phyloP scores from a whole-genome alignment of 2,329 filamentous ascomycete genomes.

The Fusarium sp. region DNA sequence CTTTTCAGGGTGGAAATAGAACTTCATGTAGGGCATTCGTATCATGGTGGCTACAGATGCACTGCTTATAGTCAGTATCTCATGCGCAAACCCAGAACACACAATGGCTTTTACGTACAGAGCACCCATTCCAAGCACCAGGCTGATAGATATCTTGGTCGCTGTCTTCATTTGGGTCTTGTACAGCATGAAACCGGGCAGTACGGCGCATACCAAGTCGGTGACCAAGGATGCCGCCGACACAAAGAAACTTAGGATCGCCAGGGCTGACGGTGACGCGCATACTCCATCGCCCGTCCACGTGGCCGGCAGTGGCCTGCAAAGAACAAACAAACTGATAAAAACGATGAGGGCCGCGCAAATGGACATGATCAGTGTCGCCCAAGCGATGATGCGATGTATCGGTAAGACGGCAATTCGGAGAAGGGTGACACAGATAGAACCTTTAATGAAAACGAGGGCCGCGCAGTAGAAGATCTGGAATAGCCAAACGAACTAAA shows the following conservation, averaged over 20 bases:
- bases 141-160: slow-evolving; percentile 17
- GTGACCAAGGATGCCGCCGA: slow-evolving; percentile 14
- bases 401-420: not conserved
- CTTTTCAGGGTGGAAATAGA: not conserved
- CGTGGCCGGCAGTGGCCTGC: slow-evolving; percentile 6
- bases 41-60: slow-evolving; percentile 11
- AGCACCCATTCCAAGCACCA: slow-evolving; percentile 23
- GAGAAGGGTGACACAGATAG: not conserved
- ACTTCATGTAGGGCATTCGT: slow-evolving; percentile 6
- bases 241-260: slow-evolving; percentile 17
- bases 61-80: not conserved
- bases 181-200: slow-evolving; percentile 26
- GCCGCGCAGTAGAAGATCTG: not conserved
- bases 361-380: not conserved
- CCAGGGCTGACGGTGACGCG: not conserved
- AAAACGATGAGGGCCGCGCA: not conserved
- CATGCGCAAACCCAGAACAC: no score
- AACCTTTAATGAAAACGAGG: not conserved
- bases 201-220: slow-evolving; percentile 20
- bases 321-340: slow-evolving; percentile 15
- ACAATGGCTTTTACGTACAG: slow-evolving; percentile 7
- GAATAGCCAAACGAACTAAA: not conserved
- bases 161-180: slow-evolving; percentile 16
- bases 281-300: slow-evolving; percentile 16
- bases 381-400: not conserved